A percentile compares a stretch with the other conserved stretches of the same genome.
phyloP scores from a whole-genome alignment of 2,329 filamentous ascomycete genomes.

The Diaporthe nobilis region DNA sequence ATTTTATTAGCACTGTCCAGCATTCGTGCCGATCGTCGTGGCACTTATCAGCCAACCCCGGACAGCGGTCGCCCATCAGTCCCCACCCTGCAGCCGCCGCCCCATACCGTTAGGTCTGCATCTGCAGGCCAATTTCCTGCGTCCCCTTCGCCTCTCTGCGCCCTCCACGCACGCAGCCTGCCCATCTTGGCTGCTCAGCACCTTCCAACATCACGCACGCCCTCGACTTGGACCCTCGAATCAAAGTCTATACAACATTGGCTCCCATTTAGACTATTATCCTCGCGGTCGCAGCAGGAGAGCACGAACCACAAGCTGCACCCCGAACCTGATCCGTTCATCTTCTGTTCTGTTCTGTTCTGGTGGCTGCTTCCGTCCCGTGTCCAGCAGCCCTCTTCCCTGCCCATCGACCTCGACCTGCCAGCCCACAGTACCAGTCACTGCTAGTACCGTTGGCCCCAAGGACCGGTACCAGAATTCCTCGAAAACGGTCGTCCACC shows the following conservation, averaged over 20 bases:
- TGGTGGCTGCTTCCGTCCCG: slow-evolving; percentile 36
- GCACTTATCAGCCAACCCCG: slow-evolving; percentile 18
- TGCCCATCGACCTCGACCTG: slow-evolving; percentile 16
- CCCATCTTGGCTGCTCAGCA: slow-evolving; percentile 7
- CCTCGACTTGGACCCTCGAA: slow-evolving; percentile 7
- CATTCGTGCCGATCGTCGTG: slow-evolving; percentile 24
- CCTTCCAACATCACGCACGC: neutral
- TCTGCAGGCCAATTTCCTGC: slow-evolving; percentile 32
- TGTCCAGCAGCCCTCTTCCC: slow-evolving; percentile 28
- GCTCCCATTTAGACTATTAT: slow-evolving; percentile 27
- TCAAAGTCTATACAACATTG: slow-evolving; percentile 29
- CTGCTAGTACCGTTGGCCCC: slow-evolving; percentile 20
- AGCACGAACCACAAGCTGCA: slow-evolving; percentile 34
- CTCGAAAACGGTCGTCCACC: slow-evolving; percentile 21
- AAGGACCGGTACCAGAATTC: slow-evolving; percentile 15
- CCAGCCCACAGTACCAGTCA: slow-evolving; percentile 29
- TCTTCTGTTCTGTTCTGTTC: neutral
- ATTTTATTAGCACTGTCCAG: slow-evolving; percentile 32
- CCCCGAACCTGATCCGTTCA: neutral
- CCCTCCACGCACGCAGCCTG: neutral
- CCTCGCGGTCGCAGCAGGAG: neutral
- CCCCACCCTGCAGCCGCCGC: slow-evolving; percentile 19
- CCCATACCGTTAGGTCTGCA: slow-evolving; percentile 16
- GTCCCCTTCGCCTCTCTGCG: slow-evolving; percentile 22
- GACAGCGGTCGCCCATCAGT: slow-evolving; percentile 12